Evolutionary conservation across 1,139 yeast genomes (phyloP), one percentile per base, ranked within the genome.

Genomic region (Suhomyces panamericanus): DNA sequence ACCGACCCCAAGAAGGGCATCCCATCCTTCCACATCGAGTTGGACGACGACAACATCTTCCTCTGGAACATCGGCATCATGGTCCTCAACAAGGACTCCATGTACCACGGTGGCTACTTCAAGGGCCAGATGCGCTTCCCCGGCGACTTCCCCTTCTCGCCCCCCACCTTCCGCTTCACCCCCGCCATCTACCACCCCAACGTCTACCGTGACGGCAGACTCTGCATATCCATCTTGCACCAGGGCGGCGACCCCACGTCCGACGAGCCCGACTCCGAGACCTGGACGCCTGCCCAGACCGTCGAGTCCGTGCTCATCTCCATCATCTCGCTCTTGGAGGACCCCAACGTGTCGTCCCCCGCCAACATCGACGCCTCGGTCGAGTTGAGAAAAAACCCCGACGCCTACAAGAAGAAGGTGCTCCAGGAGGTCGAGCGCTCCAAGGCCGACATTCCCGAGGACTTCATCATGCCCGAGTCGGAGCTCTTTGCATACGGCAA

Each of bases 291-390:
- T 0, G 97, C 96, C 3, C 98, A 91, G 69, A 85, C 95, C 12
- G 98, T 89, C 9, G 98, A 91, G 66, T 77, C 88, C 34, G 96
- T 91, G 10, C 78, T 91, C 58, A 86, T 91, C 49, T 87, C 96
- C 39, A 91, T 91, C 56, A 87, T 91, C 32, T 88, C 96, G 6
- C 76, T 91, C 47, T 77, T 91, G 57, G 96, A 90, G 60, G 97
- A 91, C 66, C 98, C 98, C 44, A 91, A 91, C 66, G 88, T 85
- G 43, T 81, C 83, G 46, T 87, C 96, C 6, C 98, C 99, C 4
- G 99, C 99, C 7, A 93, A 93, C 64, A 93, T 93, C 41, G 98
- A 93, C 63, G 99, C 99, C 9, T 89, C 96, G 20, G 90, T 91
- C 24, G 90, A 88, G 58, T 90, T 89, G 79, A 78, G 95, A 58